phyloP scores from a whole-genome alignment of 2,329 filamentous ascomycete species.

The Cercospora canescens region DNA sequence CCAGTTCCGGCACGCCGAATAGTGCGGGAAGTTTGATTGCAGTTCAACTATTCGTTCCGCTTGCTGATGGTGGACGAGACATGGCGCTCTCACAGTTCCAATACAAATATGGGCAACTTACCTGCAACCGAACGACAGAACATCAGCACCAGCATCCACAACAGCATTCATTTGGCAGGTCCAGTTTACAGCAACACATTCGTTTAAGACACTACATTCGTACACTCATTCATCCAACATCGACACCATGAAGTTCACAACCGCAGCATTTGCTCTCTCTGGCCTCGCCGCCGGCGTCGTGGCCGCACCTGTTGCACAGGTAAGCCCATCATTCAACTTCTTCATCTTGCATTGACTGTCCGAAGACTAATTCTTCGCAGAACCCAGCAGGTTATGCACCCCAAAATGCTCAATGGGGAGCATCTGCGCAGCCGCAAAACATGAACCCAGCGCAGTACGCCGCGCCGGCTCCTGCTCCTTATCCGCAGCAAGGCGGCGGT shows the following conservation, averaged over 20 bases:
- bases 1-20: neutral
- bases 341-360: neutral
- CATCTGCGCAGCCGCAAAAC: neutral
- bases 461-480: neutral
- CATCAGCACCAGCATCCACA: neutral
- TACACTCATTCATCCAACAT: neutral
- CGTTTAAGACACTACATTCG: neutral
- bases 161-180: neutral
- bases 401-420: neutral
- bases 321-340: neutral
- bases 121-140: neutral
- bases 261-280: neutral
- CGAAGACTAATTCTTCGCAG: neutral
- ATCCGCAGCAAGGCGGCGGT: neutral
- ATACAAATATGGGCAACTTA: neutral
- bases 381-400: neutral
- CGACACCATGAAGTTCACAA: neutral
- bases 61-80: neutral
- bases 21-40: neutral
- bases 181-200: neutral
- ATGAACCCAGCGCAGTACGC: neutral
- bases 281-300: neutral
- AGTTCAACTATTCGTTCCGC: neutral
- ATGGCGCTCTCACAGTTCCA: neutral
- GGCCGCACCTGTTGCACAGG: slow-evolving; percentile 1